Evolutionary conservation across 1,139 yeast species (phyloP), one percentile per base, ranked within the genome.

Genomic region (Suhomyces terraborum): DNA sequence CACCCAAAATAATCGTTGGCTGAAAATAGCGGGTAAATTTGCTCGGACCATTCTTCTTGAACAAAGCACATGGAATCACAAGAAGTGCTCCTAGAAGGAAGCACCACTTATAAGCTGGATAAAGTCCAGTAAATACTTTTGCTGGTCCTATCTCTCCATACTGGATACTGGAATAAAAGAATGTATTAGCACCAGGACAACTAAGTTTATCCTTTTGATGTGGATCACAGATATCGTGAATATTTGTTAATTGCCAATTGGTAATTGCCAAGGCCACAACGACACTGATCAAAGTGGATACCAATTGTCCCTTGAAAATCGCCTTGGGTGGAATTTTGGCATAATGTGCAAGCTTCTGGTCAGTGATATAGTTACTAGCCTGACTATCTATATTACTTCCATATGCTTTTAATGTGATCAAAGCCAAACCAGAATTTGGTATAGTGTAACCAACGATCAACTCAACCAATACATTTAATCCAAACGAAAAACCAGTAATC

Each of bases 121-220:
- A 78, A 17, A 77, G 55, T 0, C 71, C 73, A 45, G 64, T 58
- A 52, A 82, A 80, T 18, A 80, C 75, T 38, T 77, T 69, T 14
- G 55, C 55, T 18, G 89, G 89, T 19, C 88, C 88, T 52, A 84
- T 79, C 36, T 77, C 78, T 47, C 88, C 87, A 79, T 82, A 80
- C 18, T 78, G 61, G 12, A 80, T 75, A 8, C 81, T 72, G n/a
- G 82, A 70, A 31, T 75, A 62, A 60, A 67, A 80, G 55, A 63
- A 76, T 1, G 79, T 72, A 35, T 62, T 64, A 20, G 73, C 72
- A 36, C 62, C 67, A 21, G 79, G 80, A 55, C 85, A 80, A 3
- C 75, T 67, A 53, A 77, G 75, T 17, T 64, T 62, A 29, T 70
- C 61, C 19, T 58, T 45, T 44, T 78, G 80, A 26, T 56, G 50